phyloP scores from a whole-genome alignment of 805 yeast species.

The Scheffersomyces stipitis region DNA sequence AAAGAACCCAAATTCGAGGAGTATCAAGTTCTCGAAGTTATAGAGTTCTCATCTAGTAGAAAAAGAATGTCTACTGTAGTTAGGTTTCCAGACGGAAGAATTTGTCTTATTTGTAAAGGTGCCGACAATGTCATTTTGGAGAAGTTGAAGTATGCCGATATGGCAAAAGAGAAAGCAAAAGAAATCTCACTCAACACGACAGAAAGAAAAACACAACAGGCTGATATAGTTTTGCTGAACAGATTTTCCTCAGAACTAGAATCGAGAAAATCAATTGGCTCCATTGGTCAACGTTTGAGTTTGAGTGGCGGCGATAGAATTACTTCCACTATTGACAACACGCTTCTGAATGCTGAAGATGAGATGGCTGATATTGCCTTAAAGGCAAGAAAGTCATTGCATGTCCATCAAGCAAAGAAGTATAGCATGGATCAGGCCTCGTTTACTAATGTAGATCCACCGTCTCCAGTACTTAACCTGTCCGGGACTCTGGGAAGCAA shows the following conservation, averaged over 20 bases:
- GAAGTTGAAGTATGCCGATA: conserved; percentile 53
- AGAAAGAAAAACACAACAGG: conserved; percentile 73
- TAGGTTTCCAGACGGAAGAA: conserved; percentile 69
- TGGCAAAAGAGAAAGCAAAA: conserved; percentile 64
- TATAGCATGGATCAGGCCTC: conserved; percentile 38
- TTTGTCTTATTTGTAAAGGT: conserved; percentile 86
- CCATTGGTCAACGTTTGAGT: conserved; percentile 30
- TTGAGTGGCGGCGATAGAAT: conserved; percentile 19
- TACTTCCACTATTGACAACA: conserved; percentile 48
- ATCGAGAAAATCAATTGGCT: conserved; percentile 30
- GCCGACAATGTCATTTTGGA: conserved; percentile 91
- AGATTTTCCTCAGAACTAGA: conserved; percentile 40
- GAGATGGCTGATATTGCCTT: conserved; percentile 55
- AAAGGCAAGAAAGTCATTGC: conserved; percentile 57
- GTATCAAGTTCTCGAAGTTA: conserved; percentile 73
- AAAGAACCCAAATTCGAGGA: conserved; percentile 59
- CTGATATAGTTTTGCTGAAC: conserved; percentile 65
- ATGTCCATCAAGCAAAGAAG: conserved; percentile 55
- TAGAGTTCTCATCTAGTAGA: conserved; percentile 84
- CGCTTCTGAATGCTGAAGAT: conserved; percentile 42
- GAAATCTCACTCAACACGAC: conserved; percentile 59
- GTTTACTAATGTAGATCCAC: not conserved
- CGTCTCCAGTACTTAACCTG: not conserved
- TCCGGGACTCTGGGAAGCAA: too few relatives aligned
- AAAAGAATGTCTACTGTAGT: conserved; percentile 94